Conservation (phyloP, 2,329 filamentous ascomycete species). For the Colletotrichum orchidophilum region DNA sequence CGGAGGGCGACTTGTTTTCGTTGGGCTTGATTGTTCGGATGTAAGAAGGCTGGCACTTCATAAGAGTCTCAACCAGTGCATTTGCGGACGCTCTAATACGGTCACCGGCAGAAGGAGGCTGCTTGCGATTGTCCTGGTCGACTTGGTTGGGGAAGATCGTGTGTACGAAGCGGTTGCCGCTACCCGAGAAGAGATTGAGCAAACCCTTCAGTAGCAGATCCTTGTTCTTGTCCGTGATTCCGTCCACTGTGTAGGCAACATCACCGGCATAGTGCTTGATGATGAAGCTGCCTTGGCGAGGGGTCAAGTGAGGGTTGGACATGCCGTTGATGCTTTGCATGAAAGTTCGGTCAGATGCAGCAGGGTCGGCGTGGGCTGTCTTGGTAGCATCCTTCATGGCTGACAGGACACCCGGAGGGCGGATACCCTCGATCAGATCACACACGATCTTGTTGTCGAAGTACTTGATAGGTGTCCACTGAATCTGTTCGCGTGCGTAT, state of each 20-base stretch:
- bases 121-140: slow-evolving; percentile 93
- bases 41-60: slow-evolving; percentile 97
- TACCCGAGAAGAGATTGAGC: slow-evolving; percentile 84
- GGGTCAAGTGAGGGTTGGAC: slow-evolving; percentile 89
- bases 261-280: slow-evolving; percentile 99
- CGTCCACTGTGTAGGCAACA: slow-evolving; percentile 91
- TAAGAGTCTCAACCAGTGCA: slow-evolving; percentile 90
- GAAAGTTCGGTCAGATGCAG: slow-evolving; percentile 94
- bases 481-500: slow-evolving; percentile 93
- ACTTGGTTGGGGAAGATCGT: slow-evolving; percentile 91
- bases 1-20: slow-evolving; percentile 94
- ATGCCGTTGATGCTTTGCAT: slow-evolving; percentile 93
- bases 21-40: slow-evolving; percentile 99
- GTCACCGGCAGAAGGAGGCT: slow-evolving; percentile 93
- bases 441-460: slow-evolving; percentile 99
- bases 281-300: slow-evolving; percentile 94
- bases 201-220: slow-evolving; percentile 95
- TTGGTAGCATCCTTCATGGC: slow-evolving; percentile 98
- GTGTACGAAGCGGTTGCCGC: slow-evolving; percentile 87
- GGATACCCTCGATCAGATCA: slow-evolving; percentile 91
- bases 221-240: slow-evolving; percentile 99
- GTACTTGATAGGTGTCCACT: slow-evolving; percentile 99
- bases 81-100: slow-evolving; percentile 96
- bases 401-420: slow-evolving; percentile 92
- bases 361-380: slow-evolving; percentile 95